phyloP scores from a whole-genome alignment of 768 basidiomycete genomes.

The Kwoniella dendrophila region DNA sequence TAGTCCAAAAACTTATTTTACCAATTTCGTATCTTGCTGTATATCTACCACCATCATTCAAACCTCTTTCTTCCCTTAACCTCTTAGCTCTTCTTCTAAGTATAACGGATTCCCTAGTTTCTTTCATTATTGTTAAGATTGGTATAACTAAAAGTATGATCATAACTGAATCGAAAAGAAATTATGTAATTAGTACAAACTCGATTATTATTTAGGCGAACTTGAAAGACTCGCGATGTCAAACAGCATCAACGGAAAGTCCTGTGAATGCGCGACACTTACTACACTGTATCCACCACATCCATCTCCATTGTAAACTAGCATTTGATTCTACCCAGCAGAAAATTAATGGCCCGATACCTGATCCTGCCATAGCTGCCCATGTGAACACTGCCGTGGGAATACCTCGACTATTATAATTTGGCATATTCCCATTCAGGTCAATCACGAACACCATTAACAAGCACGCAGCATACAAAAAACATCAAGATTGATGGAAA shows the following conservation, averaged over 20 bases:
- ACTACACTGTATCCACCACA: constrained; percentile 74
- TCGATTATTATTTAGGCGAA: background rate
- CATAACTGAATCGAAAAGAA: constrained; percentile 54
- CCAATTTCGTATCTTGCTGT: constrained; percentile 45
- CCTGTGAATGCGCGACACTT: background rate
- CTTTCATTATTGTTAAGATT: constrained; percentile 65
- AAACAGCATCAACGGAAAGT: background rate
- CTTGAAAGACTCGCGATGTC: background rate
- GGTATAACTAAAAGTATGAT: constrained; percentile 62
- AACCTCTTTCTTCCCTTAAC: constrained; percentile 67
- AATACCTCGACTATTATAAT: constrained; percentile 72
- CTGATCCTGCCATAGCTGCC: constrained; percentile 65
- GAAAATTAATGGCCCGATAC: constrained; percentile 66
- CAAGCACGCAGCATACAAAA: too few species aligned
- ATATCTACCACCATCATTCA: constrained; percentile 56
- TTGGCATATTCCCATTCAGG: too few species aligned
- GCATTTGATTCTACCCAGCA: constrained; percentile 65
- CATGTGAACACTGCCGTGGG: constrained; percentile 76
- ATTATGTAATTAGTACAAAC: background rate
- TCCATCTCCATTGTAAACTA: constrained; percentile 74
- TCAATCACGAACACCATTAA: too few species aligned
- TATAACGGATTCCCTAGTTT: constrained; percentile 72
- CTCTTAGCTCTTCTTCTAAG: constrained; percentile 68
- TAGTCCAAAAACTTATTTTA: constrained; percentile 46
- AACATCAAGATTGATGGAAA: too few species aligned